These are phyloP conservation scores for Corymbia maculata DNA, from an alignment of 345 rosid genomes.

Conservation along the genomic window DNA sequence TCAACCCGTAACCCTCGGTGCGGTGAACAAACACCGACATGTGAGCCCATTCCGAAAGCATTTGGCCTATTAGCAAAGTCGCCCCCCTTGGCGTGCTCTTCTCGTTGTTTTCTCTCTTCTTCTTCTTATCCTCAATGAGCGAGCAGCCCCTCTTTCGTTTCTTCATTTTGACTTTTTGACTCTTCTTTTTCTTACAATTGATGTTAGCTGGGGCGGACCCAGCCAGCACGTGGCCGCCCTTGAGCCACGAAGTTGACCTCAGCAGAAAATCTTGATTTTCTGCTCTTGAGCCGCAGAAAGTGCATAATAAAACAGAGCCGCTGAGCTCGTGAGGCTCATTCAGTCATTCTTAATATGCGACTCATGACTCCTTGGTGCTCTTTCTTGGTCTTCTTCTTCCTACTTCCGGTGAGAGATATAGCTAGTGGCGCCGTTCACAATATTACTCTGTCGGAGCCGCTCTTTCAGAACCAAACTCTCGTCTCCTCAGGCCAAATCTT, in stretches of 20 bases:
- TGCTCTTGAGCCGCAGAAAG: background rate
- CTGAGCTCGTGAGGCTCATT: background rate
- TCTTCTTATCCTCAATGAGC: too few relatives aligned
- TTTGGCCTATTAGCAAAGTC: too few relatives aligned
- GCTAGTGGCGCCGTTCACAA: background rate
- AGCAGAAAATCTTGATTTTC: background rate
- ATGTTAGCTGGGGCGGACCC: background rate
- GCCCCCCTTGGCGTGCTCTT: too few relatives aligned
- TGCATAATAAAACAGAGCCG: background rate
- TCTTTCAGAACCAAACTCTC: background rate
- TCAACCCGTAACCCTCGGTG: too few relatives aligned
- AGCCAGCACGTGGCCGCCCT: background rate
- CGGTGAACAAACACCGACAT: too few relatives aligned
- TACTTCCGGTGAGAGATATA: background rate
- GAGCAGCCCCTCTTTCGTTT: too few relatives aligned
- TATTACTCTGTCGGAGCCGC: background rate
- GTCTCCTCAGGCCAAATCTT: background rate
- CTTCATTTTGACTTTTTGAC: background rate
- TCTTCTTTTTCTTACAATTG: too few relatives aligned
- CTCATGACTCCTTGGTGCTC: background rate
- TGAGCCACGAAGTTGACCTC: background rate
- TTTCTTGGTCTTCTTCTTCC: background rate
- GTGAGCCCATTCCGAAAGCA: too few relatives aligned
- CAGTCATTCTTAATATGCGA: background rate
- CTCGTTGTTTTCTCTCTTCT: too few relatives aligned